phyloP scores from a whole-genome alignment of 2,329 filamentous ascomycete genomes.

The Aspergillus aculeatus region DNA sequence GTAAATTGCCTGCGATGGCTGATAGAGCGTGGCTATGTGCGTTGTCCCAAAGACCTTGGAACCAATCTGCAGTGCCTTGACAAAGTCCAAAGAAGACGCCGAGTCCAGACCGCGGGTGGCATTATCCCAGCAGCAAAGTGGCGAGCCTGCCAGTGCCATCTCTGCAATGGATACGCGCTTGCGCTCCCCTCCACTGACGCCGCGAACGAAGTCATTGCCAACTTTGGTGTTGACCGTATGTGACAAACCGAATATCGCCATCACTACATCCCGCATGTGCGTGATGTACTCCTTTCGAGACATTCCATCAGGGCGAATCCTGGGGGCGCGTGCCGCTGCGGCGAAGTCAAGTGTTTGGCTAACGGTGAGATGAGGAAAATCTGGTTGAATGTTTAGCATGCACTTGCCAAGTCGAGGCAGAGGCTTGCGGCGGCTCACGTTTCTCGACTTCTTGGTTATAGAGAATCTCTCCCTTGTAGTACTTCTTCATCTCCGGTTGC shows the following conservation, averaged over 20 bases:
- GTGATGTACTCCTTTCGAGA: constrained; percentile 31
- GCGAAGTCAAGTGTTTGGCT: constrained; percentile 59
- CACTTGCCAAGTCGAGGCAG: not conserved
- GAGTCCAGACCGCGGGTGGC: constrained; percentile 54
- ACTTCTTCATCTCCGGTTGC: constrained; percentile 70
- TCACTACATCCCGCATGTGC: too few relatives aligned
- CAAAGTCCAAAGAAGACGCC: constrained; percentile 59
- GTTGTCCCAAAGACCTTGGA: constrained; percentile 51
- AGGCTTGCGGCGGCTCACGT: constrained; percentile 21
- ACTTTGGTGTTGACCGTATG: constrained; percentile 50
- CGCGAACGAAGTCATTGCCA: constrained; percentile 57
- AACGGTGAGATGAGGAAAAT: constrained; percentile 59
- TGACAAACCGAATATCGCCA: constrained; percentile 17
- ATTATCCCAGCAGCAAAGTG: constrained; percentile 47
- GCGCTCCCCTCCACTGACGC: constrained; percentile 61
- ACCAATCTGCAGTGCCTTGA: constrained; percentile 51
- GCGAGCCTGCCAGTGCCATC: constrained; percentile 35
- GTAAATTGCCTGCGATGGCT: constrained; percentile 51
- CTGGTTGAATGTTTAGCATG: not conserved
- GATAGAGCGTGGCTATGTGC: constrained; percentile 59
- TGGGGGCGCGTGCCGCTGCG: constrained; percentile 52
- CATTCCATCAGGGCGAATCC: constrained; percentile 38
- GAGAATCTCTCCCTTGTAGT: constrained; percentile 42
- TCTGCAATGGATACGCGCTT: constrained; percentile 56
- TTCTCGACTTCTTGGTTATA: constrained; percentile 45